Base-by-base conservation (phyloP, 495 filamentous ascomycete genomes). In the Penicillium nucicola region DNA sequence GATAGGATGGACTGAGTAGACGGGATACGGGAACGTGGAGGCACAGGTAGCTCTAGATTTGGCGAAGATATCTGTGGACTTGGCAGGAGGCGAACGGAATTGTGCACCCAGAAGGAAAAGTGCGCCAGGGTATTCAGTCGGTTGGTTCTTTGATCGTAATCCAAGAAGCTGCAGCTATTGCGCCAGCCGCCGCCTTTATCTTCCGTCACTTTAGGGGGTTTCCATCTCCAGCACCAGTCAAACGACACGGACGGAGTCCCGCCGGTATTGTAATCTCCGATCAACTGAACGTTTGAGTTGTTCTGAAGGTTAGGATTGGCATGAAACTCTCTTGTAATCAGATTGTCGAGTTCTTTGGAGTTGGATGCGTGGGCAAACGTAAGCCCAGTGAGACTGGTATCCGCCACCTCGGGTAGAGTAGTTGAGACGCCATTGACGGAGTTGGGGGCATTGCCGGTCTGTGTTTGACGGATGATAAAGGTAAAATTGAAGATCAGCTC, bases 261-360 rank as follows among this genome's bases (percentile, higher is more conserved):
- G 9, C 80, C 84, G 1, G 93, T 98, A 0, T 83, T 77, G 66
- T 82, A 96, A 64, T 93, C 90, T 0, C 93, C 93, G 7, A 97
- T 84, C 12, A 98, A 74, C 51, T 92, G 87, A 11, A 98, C 93
- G 67, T 96, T 97, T 19, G 90, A 81, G 57, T 97, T 97, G 63
- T 96, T 96, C 73, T 98, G 93, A 23, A 98, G 73, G 65, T 98
- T 98, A 1, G 95, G 93, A 57, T 98, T 92, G 23, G 92, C 90
- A 53, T 97, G 90, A 61, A 98, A 97, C 66, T 98, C 93, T 53
- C 90, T 77, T 17, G 90, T 97, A 37, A 97, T 85, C 20, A 98
- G 75, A 56, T 93, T 97, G 60, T 97, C 93, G 11, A 98, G 79
- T 52, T 97, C 93, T 65, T 83, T 86, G 9, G 83, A 69, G 53